These are phyloP conservation scores for Begonia loranthoides DNA, from an alignment of 306 rosid species.

Conservation along the genomic window DNA sequence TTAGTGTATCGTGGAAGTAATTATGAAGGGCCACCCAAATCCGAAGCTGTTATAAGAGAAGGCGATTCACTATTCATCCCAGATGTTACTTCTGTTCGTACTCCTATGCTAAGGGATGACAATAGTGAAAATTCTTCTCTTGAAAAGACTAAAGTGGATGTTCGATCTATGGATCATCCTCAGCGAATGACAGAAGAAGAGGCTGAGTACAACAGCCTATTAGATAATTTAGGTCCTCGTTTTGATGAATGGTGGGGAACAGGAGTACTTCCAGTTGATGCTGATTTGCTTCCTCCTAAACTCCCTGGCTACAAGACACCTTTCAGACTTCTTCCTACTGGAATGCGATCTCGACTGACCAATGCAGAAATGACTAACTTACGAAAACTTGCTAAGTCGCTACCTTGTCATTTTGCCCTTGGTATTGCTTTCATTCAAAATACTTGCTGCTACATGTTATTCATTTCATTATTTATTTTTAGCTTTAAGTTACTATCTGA, in stretches of 20 bases:
- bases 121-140: slow-evolving; percentile 18
- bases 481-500: background rate
- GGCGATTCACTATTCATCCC: slow-evolving; percentile 49
- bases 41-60: slow-evolving; percentile 31
- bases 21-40: slow-evolving; percentile 46
- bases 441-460: background rate
- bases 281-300: slow-evolving; percentile 71
- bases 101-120: slow-evolving; percentile 12
- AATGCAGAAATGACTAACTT: slow-evolving; percentile 67
- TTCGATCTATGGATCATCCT: slow-evolving; percentile 14
- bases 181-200: slow-evolving; percentile 57
- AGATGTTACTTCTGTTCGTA: slow-evolving; percentile 40
- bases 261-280: slow-evolving; percentile 90
- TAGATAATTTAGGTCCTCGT: slow-evolving; percentile 87
- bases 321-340: slow-evolving; percentile 80
- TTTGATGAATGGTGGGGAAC: slow-evolving; percentile 95
- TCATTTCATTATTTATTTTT: background rate
- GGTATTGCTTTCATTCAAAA: slow-evolving; percentile 30
- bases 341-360: slow-evolving; percentile 62
- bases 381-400: slow-evolving; percentile 63
- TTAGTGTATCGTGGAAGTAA: slow-evolving; percentile 74
- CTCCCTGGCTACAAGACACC: slow-evolving; percentile 80
- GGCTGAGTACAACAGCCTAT: slow-evolving; percentile 49
- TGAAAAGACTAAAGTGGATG: slow-evolving; percentile 22
- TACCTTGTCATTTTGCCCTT: slow-evolving; percentile 95